Evolutionary conservation across 805 yeast genomes (phyloP).

Genomic region (Suhomyces prunicola): DNA sequence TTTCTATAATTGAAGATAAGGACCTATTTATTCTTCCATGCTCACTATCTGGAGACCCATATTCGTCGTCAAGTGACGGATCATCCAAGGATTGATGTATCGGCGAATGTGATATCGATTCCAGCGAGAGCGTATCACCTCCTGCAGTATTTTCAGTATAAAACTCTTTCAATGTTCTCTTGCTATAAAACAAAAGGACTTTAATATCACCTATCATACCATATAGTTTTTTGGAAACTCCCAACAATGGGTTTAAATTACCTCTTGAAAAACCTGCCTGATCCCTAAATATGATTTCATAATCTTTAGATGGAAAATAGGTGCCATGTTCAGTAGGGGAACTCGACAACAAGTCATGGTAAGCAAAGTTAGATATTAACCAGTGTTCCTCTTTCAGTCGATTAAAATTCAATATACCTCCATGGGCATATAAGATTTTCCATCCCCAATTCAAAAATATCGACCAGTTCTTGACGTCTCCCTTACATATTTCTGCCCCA

Average conservation of each 20-base stretch:
- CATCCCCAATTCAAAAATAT: conserved; percentile 64
- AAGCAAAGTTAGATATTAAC: conserved; percentile 74
- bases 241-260: conserved; percentile 66
- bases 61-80: conserved; percentile 8
- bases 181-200: conserved; percentile 53
- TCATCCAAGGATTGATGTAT: conserved; percentile 13
- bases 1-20: conserved; percentile 25
- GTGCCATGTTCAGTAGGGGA: conserved; percentile 59
- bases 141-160: background rate
- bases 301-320: conserved; percentile 60
- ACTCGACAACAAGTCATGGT: conserved; percentile 72
- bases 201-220: conserved; percentile 66
- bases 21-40: conserved; percentile 20
- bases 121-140: background rate
- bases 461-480: conserved; percentile 78
- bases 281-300: conserved; percentile 49
- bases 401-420: conserved; percentile 57
- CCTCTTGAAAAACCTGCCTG: conserved; percentile 33
- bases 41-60: conserved; percentile 22
- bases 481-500: conserved; percentile 81
- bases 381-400: conserved; percentile 61
- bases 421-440: conserved; percentile 54
- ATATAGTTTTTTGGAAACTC: conserved; percentile 68
- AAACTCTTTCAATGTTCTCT: conserved; percentile 20
- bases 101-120: conserved; percentile 9